Evolutionary conservation across 2,329 filamentous ascomycete genomes (phyloP).

Genomic region (Fusarium algeriense): DNA sequence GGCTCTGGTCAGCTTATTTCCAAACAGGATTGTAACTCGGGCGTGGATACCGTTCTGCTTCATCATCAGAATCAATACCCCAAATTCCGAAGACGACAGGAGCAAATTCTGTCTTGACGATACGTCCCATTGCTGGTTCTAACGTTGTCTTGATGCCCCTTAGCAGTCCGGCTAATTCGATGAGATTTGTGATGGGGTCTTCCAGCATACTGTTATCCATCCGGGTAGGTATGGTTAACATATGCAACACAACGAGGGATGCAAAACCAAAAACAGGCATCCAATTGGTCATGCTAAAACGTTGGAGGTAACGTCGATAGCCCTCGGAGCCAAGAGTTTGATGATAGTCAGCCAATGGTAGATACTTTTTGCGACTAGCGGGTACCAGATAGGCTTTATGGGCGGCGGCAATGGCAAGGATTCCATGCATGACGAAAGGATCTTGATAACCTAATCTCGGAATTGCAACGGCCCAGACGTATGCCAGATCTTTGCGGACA

Average conservation of each 20-base stretch:
- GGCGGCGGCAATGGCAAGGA: conserved; percentile 48
- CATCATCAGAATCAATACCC: conserved; percentile 18
- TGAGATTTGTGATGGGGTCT: conserved; percentile 37
- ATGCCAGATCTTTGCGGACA: conserved; percentile 37
- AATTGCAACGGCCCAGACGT: conserved; percentile 46
- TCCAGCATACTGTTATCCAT: conserved; percentile 31
- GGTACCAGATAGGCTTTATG: conserved; percentile 51
- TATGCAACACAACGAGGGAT: conserved; percentile 53
- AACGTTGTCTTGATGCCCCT: conserved; percentile 41
- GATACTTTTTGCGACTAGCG: conserved; percentile 40
- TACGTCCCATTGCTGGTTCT: conserved; percentile 24
- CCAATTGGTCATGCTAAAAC: conserved; percentile 37
- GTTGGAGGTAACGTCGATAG: conserved; percentile 42
- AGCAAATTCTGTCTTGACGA: conserved; percentile 44
- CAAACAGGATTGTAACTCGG: no score
- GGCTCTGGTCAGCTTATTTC: neutral
- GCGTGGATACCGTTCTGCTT: conserved; percentile 16
- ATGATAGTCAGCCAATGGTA: conserved; percentile 47
- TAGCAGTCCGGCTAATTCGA: conserved; percentile 40
- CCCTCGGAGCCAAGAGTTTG: conserved; percentile 49
- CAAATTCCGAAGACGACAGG: conserved; percentile 42
- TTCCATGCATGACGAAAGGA: conserved; percentile 49
- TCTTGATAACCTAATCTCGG: conserved; percentile 47
- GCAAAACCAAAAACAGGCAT: conserved; percentile 57
- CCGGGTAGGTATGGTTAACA: conserved; percentile 42